Evolutionary conservation across 2,329 filamentous ascomycete species (phyloP), one percentile per base, ranked within the genome.

Genomic region (Purpureocillium lavendulum): DNA sequence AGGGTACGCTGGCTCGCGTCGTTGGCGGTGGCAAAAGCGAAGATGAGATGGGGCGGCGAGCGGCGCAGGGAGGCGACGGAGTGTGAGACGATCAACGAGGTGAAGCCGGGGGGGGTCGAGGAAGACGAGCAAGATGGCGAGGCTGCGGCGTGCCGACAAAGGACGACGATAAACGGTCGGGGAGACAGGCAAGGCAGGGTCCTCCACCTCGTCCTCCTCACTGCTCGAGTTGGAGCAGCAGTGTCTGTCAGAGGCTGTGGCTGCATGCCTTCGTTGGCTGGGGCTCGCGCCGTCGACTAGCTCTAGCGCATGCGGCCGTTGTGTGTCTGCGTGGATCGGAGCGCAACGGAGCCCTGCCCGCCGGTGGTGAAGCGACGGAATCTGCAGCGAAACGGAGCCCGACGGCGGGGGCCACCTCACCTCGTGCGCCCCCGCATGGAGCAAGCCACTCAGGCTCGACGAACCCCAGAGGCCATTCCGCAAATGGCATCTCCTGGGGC

Each of bases 371-470:
- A 29, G 26, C n/a, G n/a, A n/a, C n/a, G n/a, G n/a, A n/a, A n/a
- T 37, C 35, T 37, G 26, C 30, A 37, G 29, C 35, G 16, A 12
- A 7, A 37, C 16, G 29, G 15, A 29, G 35, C 18, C 26, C 11
- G 34, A 16, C 26, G 21, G 21, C 21, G 21, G 21, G 21, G 21
- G 21, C 21, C 21, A 26, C 21, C 21, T 26, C 34, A 2, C 35
- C 26, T 17, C 35, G 35, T 30, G 35, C 35, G 35, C 26, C 35
- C 35, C 35, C 35, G 35, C 35, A 36, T 36, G 7, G 26, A 17
- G n/a, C 26, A 36, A 18, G 35, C 35, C 35, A 18, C 34, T 16
- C 18, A 28, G 16, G 35, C 35, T 9, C 35, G n/a, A 26, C 15
- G 24, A 31, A 26, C 24, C 11, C 16, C 29, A n/a, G 28, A 31